These are phyloP conservation scores for Rhizopogon roseolus DNA, from an alignment of 768 basidiomycete species.

Conservation along the genomic window DNA sequence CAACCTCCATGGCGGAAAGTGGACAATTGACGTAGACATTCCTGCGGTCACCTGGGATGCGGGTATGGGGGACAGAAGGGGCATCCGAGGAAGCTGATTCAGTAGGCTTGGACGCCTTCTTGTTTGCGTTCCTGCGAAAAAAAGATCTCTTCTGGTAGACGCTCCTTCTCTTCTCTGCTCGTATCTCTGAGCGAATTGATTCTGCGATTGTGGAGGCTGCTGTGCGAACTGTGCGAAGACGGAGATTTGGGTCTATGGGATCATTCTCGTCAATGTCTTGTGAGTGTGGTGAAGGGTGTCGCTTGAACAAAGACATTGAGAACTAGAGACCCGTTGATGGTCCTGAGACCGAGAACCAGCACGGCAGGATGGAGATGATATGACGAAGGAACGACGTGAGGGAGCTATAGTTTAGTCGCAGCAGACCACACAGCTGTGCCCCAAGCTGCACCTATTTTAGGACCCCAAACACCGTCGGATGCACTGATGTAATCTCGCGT, in stretches of 20 bases:
- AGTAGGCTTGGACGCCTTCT: constrained; percentile 36
- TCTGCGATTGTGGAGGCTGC: constrained; percentile 89
- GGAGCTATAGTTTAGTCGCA: background rate
- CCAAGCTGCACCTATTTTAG: too few relatives aligned
- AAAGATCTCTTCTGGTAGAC: constrained; percentile 42
- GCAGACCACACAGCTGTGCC: too few relatives aligned
- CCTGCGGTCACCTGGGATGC: constrained; percentile 51
- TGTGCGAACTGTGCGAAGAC: constrained; percentile 88
- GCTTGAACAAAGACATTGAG: constrained; percentile 34
- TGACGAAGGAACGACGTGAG: constrained; percentile 1
- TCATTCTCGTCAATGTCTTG: constrained; percentile 62
- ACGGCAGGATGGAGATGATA: constrained; percentile 13
- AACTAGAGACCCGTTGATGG: constrained; percentile 12
- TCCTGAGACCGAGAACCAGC: constrained; percentile 25
- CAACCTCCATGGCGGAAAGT: constrained; percentile 59
- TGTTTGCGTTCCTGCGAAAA: constrained; percentile 54
- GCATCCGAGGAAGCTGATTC: constrained; percentile 23
- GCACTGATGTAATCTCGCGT: too few relatives aligned
- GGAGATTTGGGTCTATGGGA: constrained; percentile 77
- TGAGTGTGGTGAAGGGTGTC: constrained; percentile 28
- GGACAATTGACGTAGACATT: constrained; percentile 81
- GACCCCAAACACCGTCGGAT: too few relatives aligned
- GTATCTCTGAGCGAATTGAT: constrained; percentile 74
- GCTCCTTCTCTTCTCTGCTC: constrained; percentile 55
- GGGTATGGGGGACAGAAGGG: constrained; percentile 10